These are phyloP conservation scores for Poa annua DNA, from an alignment of 176 grass and related monocot genomes.

Conservation along the genomic window DNA sequence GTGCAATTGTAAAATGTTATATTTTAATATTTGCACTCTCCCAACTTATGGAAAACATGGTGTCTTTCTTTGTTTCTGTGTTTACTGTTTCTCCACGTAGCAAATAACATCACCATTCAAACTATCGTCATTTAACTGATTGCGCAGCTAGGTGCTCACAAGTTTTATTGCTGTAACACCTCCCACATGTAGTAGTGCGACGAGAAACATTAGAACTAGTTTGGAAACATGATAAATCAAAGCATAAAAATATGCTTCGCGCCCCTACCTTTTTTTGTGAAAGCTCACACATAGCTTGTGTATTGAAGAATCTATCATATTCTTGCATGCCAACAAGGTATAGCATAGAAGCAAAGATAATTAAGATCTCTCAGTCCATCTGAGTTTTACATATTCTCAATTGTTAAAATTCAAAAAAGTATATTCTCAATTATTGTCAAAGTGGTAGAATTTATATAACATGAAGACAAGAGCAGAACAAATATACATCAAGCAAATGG, in stretches of 20 bases:
- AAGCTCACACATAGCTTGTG: not conserved
- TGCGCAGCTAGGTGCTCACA: not conserved
- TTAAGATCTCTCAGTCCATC: not conserved
- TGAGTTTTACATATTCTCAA: not conserved
- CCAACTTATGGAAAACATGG: not conserved
- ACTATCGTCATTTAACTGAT: not conserved
- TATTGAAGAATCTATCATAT: not conserved
- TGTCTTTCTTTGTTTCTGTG: not conserved
- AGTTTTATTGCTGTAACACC: not conserved
- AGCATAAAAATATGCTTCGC: not conserved
- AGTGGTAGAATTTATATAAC: not conserved
- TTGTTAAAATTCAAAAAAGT: not conserved
- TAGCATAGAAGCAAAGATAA: not conserved
- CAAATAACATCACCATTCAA: not conserved
- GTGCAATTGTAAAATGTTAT: not conserved
- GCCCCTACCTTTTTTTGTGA: not conserved
- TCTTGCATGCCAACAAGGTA: not conserved
- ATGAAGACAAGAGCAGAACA: not conserved
- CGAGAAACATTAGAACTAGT: not conserved
- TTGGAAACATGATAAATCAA: not conserved
- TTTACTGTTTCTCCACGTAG: not conserved
- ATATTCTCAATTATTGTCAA: not conserved
- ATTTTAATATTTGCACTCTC: not conserved
- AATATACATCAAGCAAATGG: not conserved
- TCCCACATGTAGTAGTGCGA: not conserved